These are phyloP conservation scores for Leishmania tarentolae DNA, from an alignment of 208 protist genomes.

Conservation along the genomic window DNA sequence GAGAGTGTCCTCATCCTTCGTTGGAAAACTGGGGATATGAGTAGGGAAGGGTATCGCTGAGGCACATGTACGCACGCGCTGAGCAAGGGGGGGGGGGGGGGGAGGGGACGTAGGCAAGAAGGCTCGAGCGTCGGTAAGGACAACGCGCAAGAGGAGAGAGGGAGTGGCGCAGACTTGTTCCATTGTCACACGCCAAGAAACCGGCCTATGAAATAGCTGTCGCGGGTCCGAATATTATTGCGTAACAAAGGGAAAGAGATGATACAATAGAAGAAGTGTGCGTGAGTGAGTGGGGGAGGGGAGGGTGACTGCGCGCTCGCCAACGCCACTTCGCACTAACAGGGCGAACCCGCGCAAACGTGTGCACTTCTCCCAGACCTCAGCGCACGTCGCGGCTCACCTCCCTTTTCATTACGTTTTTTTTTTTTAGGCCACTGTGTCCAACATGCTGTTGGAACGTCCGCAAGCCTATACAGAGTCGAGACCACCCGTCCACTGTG, in stretches of 20 bases:
- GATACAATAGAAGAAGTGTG: too few relatives aligned
- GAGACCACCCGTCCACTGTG: not conserved
- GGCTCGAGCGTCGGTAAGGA: not conserved
- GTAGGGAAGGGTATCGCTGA: not conserved
- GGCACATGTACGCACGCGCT: not conserved
- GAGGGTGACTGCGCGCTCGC: not conserved
- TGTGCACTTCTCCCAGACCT: too few relatives aligned
- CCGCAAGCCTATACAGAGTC: not conserved
- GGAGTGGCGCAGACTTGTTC: not conserved
- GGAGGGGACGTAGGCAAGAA: not conserved
- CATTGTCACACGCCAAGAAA: not conserved
- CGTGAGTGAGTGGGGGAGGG: not conserved
- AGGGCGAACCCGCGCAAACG: not conserved
- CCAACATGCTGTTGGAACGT: not conserved
- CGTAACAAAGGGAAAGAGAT: not conserved
- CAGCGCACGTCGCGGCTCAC: too few relatives aligned
- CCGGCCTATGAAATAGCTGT: not conserved
- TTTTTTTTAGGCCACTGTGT: not conserved
- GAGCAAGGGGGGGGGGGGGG: too few relatives aligned
- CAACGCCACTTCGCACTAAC: not conserved
- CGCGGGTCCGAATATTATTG: not conserved
- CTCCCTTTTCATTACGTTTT: too few relatives aligned
- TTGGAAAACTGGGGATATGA: not conserved
- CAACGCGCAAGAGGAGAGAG: not conserved
- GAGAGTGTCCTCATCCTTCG: not conserved